Evolutionary conservation across 2,329 filamentous ascomycete species (phyloP), one percentile per base, ranked within the genome.

Genomic region (Trichoderma hamatum): DNA sequence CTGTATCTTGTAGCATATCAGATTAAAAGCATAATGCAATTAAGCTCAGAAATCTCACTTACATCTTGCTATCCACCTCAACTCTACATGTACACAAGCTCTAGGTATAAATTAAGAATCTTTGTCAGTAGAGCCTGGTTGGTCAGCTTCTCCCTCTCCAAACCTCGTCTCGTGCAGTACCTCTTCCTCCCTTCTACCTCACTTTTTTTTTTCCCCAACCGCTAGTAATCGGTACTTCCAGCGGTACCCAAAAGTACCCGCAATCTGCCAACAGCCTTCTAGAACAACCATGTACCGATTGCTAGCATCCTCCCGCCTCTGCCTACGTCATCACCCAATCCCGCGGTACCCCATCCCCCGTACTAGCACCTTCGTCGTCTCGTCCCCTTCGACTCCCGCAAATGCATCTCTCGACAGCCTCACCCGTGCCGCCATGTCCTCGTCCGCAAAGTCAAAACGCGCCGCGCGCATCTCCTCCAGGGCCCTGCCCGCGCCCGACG

Each of bases 311-410:
- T 43, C 39, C 51, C 51, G 46, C 21, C 46, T 49, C 21, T 24
- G 13, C 30, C 54, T 54, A 67, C 63, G 63, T 67, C 63, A 67
- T 67, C 63, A 39, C 10, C 43, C 21, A 39, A n/a, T 52, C n/a
- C 34, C 36, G 36, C 36, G 3, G 36, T 39, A 26, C 39, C 19
- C 5, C 11, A n/a, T 56, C 21, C 34, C 34, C 21, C 32, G 26
- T 54, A 24, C 60, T 6, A 36, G 21, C 21, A 39, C 26, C 30
- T 34, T 52, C 28, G 11, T 52, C 28, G 11, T 51, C 60, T 62
- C 19, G 28, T 46, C 36, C 26, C 39, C 14, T 4, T 5, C 21
- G 21, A 24, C 16, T 32, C 30, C 46, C 13, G 3, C 19, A 49
- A 19, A 43, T 36, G 30, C 30, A 39, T 11, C 43, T 26, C 39